Evolutionary conservation across 805 yeast genomes (phyloP).

Genomic region (Torulaspora franciscae): DNA sequence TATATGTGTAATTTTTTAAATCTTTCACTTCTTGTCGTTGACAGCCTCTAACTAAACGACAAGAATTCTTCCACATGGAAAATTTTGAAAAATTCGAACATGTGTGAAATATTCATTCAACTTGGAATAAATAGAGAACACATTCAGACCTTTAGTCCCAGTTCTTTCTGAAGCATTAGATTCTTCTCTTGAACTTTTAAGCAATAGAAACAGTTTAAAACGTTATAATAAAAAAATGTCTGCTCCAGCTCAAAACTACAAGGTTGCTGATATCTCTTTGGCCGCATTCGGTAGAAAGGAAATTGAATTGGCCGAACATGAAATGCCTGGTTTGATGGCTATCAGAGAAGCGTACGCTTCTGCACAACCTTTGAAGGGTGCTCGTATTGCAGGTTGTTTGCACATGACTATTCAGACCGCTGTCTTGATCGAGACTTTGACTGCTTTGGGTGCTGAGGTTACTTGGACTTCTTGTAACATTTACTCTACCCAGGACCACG

Average conservation of each 20-base stretch:
- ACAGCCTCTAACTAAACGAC: not conserved
- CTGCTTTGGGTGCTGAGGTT: slow-evolving; percentile 97
- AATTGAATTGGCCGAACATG: slow-evolving; percentile 97
- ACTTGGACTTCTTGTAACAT: slow-evolving; percentile 99
- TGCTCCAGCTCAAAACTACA: slow-evolving; percentile 68
- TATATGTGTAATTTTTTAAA: not conserved
- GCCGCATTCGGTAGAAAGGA: slow-evolving; percentile 99
- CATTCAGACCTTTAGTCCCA: not conserved
- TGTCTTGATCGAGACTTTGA: slow-evolving; percentile 94
- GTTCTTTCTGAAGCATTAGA: not conserved
- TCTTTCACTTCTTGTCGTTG: not conserved
- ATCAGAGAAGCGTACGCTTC: slow-evolving; percentile 89
- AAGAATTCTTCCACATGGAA: slow-evolving; percentile 6
- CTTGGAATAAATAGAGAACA: not conserved
- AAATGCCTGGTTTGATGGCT: slow-evolving; percentile 99
- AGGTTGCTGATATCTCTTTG: slow-evolving; percentile 95
- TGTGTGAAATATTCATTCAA: not conserved
- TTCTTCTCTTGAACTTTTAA: not conserved
- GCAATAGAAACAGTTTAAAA: not conserved
- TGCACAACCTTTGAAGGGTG: slow-evolving; percentile 94
- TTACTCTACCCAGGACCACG: slow-evolving; percentile 99
- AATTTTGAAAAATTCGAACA: not conserved
- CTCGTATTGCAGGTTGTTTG: slow-evolving; percentile 97
- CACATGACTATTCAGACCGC: slow-evolving; percentile 99
- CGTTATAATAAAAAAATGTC: slow-evolving; percentile 39